phyloP scores from a whole-genome alignment of 345 rosid species.

The Firmiana major region DNA sequence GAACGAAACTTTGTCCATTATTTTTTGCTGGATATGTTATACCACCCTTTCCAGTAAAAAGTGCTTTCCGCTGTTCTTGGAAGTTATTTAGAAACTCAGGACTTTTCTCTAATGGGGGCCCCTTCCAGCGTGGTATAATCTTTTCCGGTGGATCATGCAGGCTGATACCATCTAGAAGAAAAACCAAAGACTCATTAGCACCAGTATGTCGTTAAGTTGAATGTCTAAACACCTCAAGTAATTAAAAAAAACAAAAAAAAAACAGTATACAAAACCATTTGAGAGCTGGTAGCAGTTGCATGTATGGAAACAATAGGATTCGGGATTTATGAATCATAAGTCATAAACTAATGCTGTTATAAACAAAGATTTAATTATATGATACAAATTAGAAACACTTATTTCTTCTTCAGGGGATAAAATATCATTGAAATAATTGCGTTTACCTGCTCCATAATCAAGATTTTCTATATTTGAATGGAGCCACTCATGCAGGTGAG shows the following conservation, averaged over 20 bases:
- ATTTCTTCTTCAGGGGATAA: slow-evolving; percentile 4
- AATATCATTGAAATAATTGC: not conserved
- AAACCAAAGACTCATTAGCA: slow-evolving; percentile 23
- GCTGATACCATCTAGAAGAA: slow-evolving; percentile 71
- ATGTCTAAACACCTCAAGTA: not conserved
- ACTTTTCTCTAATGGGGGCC: slow-evolving; percentile 53
- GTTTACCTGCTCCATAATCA: slow-evolving; percentile 82
- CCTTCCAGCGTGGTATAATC: slow-evolving; percentile 86
- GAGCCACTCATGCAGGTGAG: slow-evolving; percentile 68
- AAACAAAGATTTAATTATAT: not conserved
- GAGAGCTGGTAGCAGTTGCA: not conserved
- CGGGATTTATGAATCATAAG: not conserved
- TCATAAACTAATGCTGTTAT: not conserved
- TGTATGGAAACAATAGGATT: not conserved
- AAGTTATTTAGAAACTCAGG: slow-evolving; percentile 51
- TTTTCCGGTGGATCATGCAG: slow-evolving; percentile 76
- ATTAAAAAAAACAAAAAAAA: too few relatives aligned
- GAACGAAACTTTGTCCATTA: slow-evolving; percentile 38
- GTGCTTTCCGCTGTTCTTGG: slow-evolving; percentile 45
- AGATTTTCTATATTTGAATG: slow-evolving; percentile 89
- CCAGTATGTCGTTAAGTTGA: slow-evolving; percentile 4
- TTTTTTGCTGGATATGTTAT: slow-evolving; percentile 30
- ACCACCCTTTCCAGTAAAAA: slow-evolving; percentile 35
- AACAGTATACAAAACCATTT: not conserved
- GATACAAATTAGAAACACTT: not conserved